phyloP scores from a whole-genome alignment of 1,139 yeast species.

The Meyerozyma smithsonii region DNA sequence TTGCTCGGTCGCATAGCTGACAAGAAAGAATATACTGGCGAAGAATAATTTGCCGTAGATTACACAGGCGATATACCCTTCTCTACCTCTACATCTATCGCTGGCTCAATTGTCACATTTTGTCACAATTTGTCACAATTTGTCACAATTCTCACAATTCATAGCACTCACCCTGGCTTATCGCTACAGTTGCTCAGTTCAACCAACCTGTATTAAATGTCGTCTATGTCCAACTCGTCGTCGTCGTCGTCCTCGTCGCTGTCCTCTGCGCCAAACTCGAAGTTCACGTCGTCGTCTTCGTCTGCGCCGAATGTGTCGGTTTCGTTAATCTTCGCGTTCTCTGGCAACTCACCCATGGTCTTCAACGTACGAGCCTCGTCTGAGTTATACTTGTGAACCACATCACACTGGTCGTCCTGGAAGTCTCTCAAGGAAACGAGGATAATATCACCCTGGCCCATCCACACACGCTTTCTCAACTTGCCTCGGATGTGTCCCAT shows the following conservation, averaged over 20 bases:
- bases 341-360: constrained; percentile 94
- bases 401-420: constrained; percentile 98
- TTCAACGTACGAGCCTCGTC: constrained; percentile 98
- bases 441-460: constrained; percentile 97
- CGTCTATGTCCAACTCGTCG: constrained; percentile 76
- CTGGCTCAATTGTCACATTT: no score
- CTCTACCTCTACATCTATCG: neutral
- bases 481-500: constrained; percentile 98
- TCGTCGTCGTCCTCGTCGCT: constrained; percentile 68
- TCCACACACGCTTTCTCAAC: constrained; percentile 99
- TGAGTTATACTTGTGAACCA: constrained; percentile 91
- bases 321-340: constrained; percentile 94
- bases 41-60: no score
- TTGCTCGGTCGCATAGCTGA: no score
- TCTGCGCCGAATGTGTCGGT: constrained; percentile 96
- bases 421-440: constrained; percentile 95
- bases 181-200: no score
- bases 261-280: constrained; percentile 96
- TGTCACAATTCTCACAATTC: no score
- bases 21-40: no score
- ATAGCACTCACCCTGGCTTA: no score
- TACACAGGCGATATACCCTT: neutral
- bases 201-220: constrained; percentile 40
- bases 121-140: no score
- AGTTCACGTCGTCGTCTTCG: constrained; percentile 96